Evolutionary conservation across 2,329 filamentous ascomycete genomes (phyloP), one percentile per base, ranked within the genome.

Genomic region (Talaromyces sp.): DNA sequence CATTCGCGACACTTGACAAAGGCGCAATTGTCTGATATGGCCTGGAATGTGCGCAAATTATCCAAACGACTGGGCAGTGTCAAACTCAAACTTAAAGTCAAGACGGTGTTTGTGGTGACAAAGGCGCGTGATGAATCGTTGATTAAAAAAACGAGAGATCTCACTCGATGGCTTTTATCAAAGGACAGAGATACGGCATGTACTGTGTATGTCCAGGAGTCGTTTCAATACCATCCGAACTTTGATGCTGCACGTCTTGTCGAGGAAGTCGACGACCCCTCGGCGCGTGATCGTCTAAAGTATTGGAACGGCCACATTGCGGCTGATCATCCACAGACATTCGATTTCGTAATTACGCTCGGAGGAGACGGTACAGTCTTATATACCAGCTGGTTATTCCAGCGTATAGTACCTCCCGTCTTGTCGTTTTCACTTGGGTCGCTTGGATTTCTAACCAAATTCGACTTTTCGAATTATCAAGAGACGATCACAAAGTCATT

Each of bases 281-380:
- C 76, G 0, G 81, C 77, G 50, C 71, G 75, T 53, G 77, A 76
- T 17, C 81, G 92, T 6, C 73, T 99, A 50, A 84, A 85, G 59
- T 96, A 87, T 73, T 99, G 94, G 94, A 86, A 87, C 45, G 84
- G 89, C 60, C 81, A 87, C 56, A 85, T 97, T 68, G 96, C 91
- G 65, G 81, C 82, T 50, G 80, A 84, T 40, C 82, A 86, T 60
- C 93, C 93, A 3, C 91, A 96, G 66, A 88, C 85, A 0, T 97
- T 97, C 69, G 94, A 99, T 73, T 95, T 99, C 68, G 87, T 95
- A 53, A 84, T 99, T 48, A 95, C 93, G 0, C 82, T 96, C 2
- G 92, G 91, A 51, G 94, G 94, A 11, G 94, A 99, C 70, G 94
- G 94, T n/a, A 99, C 94, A 0, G 93, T 99, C 6, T 79, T 99